Evolutionary conservation across 257 asterid genomes (phyloP).

Genomic region (Paulownia fortunei): DNA sequence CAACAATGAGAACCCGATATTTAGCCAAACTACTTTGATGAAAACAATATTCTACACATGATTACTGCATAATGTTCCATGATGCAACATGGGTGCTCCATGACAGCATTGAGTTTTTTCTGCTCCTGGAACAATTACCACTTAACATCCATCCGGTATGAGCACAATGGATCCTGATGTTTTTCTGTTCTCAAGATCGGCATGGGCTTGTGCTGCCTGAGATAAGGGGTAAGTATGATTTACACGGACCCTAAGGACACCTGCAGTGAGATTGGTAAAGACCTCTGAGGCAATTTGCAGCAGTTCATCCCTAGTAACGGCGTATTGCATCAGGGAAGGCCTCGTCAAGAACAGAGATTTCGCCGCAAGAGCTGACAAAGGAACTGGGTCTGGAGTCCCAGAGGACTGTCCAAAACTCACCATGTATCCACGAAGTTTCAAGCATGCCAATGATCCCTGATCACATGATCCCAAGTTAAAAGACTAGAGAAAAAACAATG

Average conservation of each 20-base stretch:
- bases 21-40: no score
- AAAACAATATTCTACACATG: no score
- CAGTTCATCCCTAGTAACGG: constrained; percentile 65
- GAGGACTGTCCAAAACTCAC: constrained; percentile 95
- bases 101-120: no score
- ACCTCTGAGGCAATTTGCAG: constrained; percentile 82
- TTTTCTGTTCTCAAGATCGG: constrained; percentile 77
- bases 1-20: no score
- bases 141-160: constrained; percentile 56
- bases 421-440: constrained; percentile 90
- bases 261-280: constrained; percentile 63
- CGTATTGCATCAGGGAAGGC: constrained; percentile 82
- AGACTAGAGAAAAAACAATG: no score
- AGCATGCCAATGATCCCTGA: constrained; percentile 90
- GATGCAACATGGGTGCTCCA: no score
- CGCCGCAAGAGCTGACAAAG: constrained; percentile 67
- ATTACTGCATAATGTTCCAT: no score
- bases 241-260: constrained; percentile 63
- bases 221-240: constrained; percentile 84
- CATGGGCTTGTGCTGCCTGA: constrained; percentile 84
- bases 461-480: constrained; percentile 23
- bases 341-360: constrained; percentile 90
- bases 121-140: neutral
- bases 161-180: constrained; percentile 90
- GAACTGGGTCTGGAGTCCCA: constrained; percentile 76